These are phyloP conservation scores for Fusarium verticillioides DNA, from an alignment of 2,329 filamentous ascomycete species.

Conservation along the genomic window DNA sequence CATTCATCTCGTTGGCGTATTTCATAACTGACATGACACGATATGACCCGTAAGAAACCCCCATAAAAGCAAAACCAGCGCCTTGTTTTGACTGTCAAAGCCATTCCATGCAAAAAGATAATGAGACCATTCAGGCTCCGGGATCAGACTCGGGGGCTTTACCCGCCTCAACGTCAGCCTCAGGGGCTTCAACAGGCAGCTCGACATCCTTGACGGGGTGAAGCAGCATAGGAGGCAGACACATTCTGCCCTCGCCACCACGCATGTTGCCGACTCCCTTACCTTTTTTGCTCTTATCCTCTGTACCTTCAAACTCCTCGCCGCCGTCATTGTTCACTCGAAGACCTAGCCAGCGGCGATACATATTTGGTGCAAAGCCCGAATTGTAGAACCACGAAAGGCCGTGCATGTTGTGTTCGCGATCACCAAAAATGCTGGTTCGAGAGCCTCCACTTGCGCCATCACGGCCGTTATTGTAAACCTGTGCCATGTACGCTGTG, in stretches of 20 bases:
- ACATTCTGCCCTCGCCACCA: conserved; percentile 86
- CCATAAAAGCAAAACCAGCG: conserved; percentile 19
- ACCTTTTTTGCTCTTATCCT: conserved; percentile 63
- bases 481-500: conserved; percentile 76
- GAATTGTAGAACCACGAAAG: conserved; percentile 94
- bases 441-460: conserved; percentile 79
- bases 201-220: conserved; percentile 88
- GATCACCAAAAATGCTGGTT: conserved; percentile 80
- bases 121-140: conserved; percentile 41
- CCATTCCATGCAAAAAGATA: conserved; percentile 7
- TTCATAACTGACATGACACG: conserved; percentile 28
- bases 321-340: conserved; percentile 82
- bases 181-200: conserved; percentile 68
- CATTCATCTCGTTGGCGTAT: conserved; percentile 39
- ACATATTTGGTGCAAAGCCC: conserved; percentile 82
- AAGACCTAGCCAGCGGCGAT: conserved; percentile 86
- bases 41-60: conserved; percentile 32
- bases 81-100: conserved; percentile 28
- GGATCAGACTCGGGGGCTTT: conserved; percentile 58
- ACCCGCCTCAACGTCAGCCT: conserved; percentile 56
- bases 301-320: conserved; percentile 76
- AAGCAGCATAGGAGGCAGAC: conserved; percentile 86
- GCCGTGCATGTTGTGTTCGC: conserved; percentile 89
- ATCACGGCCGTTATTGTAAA: conserved; percentile 83
- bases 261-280: conserved; percentile 63